These are phyloP conservation scores for Groenewaldozyma tartarivorans DNA, from an alignment of 805 yeast species.

Conservation along the genomic window DNA sequence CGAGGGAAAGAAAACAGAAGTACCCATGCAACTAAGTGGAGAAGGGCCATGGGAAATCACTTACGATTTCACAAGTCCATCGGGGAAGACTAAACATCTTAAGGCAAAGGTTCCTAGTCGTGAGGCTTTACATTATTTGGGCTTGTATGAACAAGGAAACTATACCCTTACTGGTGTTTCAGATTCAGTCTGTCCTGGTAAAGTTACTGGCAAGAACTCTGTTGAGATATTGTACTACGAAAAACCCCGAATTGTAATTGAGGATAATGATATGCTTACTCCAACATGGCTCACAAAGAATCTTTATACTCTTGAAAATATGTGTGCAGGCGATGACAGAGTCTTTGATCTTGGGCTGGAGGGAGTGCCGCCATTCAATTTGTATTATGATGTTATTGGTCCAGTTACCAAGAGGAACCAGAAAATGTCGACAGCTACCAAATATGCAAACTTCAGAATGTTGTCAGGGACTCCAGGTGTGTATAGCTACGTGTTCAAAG, in stretches of 20 bases:
- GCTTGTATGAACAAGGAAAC: conserved; percentile 38
- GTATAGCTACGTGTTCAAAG: conserved; percentile 51
- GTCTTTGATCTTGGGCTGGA: conserved; percentile 40
- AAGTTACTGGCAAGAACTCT: conserved; percentile 26
- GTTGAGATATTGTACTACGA: conserved; percentile 37
- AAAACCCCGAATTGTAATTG: conserved; percentile 36
- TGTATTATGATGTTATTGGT: conserved; percentile 42
- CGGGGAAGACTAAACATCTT: conserved; percentile 8
- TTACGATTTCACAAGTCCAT: conserved; percentile 16
- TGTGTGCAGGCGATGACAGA: conserved; percentile 42
- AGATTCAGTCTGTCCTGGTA: conserved; percentile 47
- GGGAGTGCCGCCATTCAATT: conserved; percentile 55
- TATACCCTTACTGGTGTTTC: conserved; percentile 37
- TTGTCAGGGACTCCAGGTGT: conserved; percentile 43
- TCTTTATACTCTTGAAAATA: conserved; percentile 27
- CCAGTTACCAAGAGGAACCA: conserved; percentile 13
- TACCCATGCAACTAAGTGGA: conserved; percentile 57
- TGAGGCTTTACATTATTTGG: conserved; percentile 26
- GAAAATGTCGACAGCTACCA: conserved; percentile 42
- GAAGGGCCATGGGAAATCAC: conserved; percentile 40
- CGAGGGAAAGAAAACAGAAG: conserved; percentile 47
- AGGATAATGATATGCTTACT: conserved; percentile 22
- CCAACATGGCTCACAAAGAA: conserved; percentile 18
- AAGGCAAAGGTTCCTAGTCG: conserved; percentile 9
- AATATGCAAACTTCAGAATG: conserved; percentile 39